Conservation (phyloP, 2,329 filamentous ascomycete species). For the Penicillium sp. region DNA sequence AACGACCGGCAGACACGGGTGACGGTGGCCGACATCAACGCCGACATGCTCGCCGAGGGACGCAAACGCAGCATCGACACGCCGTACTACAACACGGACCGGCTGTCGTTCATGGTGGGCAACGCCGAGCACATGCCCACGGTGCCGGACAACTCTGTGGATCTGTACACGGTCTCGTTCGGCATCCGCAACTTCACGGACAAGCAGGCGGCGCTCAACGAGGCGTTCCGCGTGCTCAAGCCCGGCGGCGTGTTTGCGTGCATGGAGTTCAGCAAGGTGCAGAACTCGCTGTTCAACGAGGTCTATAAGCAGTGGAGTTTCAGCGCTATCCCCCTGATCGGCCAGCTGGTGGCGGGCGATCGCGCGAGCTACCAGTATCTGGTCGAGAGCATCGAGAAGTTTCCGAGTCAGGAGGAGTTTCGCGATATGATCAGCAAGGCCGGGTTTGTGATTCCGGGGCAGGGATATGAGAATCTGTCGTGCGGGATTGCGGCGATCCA, state of each 20-base stretch:
- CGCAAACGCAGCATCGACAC: conserved; percentile 68
- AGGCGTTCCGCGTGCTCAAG: conserved; percentile 84
- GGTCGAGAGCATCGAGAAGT: conserved; percentile 94
- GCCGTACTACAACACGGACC: conserved; percentile 52
- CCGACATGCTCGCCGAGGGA: conserved; percentile 87
- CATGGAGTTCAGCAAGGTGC: conserved; percentile 88
- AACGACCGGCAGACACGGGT: conserved; percentile 75
- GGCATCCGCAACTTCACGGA: conserved; percentile 97
- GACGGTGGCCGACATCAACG: conserved; percentile 93
- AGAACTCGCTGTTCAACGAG: conserved; percentile 71
- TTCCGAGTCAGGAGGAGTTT: conserved; percentile 83
- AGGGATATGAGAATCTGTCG: conserved; percentile 85
- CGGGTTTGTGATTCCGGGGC: conserved; percentile 78
- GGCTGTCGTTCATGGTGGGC: conserved; percentile 75
- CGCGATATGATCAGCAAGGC: conserved; percentile 58
- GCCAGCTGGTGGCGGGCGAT: conserved; percentile 89
- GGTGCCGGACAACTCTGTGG: conserved; percentile 68
- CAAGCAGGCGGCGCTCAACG: conserved; percentile 74
- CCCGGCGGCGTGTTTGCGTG: conserved; percentile 96
- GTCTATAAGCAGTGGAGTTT: conserved; percentile 97
- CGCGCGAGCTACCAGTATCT: conserved; percentile 97
- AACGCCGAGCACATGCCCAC: conserved; percentile 74
- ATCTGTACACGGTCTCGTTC: conserved; percentile 96
- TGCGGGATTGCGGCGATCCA: conserved; percentile 94
- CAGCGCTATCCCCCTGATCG: conserved; percentile 87